Evolutionary conservation across 148 eudicot species (phyloP), one percentile per base, ranked within the genome.

Genomic region (Chenopodium album): DNA sequence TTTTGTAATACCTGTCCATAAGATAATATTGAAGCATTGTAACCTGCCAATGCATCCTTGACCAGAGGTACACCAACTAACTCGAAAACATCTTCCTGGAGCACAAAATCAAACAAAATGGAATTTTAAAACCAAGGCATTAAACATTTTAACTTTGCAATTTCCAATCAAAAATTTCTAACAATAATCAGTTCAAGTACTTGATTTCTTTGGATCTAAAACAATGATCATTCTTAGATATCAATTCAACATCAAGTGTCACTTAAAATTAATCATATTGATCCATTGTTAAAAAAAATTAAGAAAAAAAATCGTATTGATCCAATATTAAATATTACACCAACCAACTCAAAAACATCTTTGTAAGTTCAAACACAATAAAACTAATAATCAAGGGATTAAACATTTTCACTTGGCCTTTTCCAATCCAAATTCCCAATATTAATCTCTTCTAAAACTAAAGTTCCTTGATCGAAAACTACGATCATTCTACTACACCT

Each of bases 1-100:
- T 31, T 22, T 63, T 4, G 19, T 48, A 29, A 46, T 86, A 96
- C 98, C 98, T 96, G 97, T 81, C 99, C 98, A 87, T 96, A 94
- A 66, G 95, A 91, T 87, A 96, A 87, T 60, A 96, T 75, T 64
- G 98, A 90, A 83, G 98, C 84, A 84, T 96, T 96, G 85, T 94
- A 96, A 47, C 99, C 99, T 4, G 94, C 89, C 80, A 96, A 88
- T 79, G 98, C 95, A 86, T 92, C 90, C 80, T 88, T 92, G 71
- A 96, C 98, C 78, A 94, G 76, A 82, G 98, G 95, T 31, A 82
- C 91, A 52, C 99, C 99, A 76, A 94, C 93, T 66, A 82, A 79
- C 77, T 86, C 87, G 80, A 94, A 96, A 22, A 92, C 87, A 80
- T 96, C 97, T 84, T 92, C 99, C 98, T 96, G 92, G 8, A n/a